Evolutionary conservation across 2,329 filamentous ascomycete species (phyloP).

Genomic region (Coccinonectria pachysandricola): DNA sequence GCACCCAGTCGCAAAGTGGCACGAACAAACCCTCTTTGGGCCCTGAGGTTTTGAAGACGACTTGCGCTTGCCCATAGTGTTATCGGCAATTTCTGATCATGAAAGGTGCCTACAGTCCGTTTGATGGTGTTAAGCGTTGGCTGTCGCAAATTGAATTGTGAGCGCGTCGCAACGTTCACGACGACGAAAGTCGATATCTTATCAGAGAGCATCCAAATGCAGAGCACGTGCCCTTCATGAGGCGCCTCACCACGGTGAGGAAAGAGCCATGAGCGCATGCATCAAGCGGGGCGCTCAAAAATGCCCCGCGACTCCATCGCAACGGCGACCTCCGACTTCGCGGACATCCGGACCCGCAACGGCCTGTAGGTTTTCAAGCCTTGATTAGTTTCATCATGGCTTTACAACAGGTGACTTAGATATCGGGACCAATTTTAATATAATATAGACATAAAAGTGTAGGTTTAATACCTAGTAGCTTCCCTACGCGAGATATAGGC

Average conservation of each 20-base stretch:
- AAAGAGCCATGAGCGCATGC: slow-evolving; percentile 7
- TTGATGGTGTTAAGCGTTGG: slow-evolving; percentile 17
- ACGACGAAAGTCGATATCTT: slow-evolving; percentile 15
- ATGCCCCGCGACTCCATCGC: slow-evolving; percentile 13
- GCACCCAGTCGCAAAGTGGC: slow-evolving; percentile 1
- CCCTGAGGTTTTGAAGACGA: slow-evolving; percentile 76
- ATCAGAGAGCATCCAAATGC: too few relatives aligned
- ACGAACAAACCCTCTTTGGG: slow-evolving; percentile 62
- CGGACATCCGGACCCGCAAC: slow-evolving; percentile 1
- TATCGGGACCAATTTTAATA: too few relatives aligned
- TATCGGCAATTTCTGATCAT: slow-evolving; percentile 8
- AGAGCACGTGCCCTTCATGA: slow-evolving; percentile 16
- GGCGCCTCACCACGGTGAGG: neutral
- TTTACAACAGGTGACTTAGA: too few relatives aligned
- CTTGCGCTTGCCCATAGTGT: slow-evolving; percentile 79
- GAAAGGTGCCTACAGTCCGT: slow-evolving; percentile 11
- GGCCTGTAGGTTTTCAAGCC: slow-evolving; percentile 2
- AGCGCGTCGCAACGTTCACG: slow-evolving; percentile 9
- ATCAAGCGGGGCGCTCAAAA: slow-evolving; percentile 12
- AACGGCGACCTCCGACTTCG: slow-evolving; percentile 16
- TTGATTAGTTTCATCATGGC: too few relatives aligned
- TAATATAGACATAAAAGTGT: too few relatives aligned
- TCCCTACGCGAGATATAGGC: too few relatives aligned
- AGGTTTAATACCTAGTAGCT: too few relatives aligned
- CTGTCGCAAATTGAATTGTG: too few relatives aligned